Base-by-base conservation (phyloP, 139 green algal genomes). In the Edaphochlamys debaryana region DNA sequence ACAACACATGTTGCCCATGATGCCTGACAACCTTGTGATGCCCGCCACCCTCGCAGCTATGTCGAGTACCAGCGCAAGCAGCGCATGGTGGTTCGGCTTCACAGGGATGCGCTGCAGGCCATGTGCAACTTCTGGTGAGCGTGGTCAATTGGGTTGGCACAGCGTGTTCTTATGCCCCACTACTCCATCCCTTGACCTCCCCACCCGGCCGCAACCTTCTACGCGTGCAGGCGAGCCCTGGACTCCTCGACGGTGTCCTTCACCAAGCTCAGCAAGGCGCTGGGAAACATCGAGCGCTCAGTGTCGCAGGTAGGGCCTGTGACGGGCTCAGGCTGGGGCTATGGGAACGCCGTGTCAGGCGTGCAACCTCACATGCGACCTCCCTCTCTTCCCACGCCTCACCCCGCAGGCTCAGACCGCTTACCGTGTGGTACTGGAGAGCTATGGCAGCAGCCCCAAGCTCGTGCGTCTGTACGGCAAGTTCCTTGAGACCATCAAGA, bases 401-500 rank as follows among this genome's bases (percentile, higher is more conserved):
- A n/a, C n/a, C n/a, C n/a, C n/a, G 17, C 60, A 82, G 76, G 76
- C 76, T 15, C 63, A 82, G 32, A 54, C 76, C 15, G 76, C 63
- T 9, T 86, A 86, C 42, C 60, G 62, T 3, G 75, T 86, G 0
- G 72, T 83, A 73, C 71, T 87, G 19, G 82, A 87, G 71, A 70
- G 37, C 38, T 87, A 87, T 38, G 62, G 71, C 73, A 82, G 32
- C 48, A 79, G n/a, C 54, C 52, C 64, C 37, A 72, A 79, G 52
- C 82, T 87, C 13, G 37, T 87, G 1, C 72, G 72, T 1, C 68
- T 80, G 41, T 87, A 87, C 50, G 82, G 63, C n/a, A 79, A 60
- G 48, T 87, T 87, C 67, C 66, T 88, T 32, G 67, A 81, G 56
- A 82, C 60, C 29, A 73, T 88, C 72, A 81, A 85, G 60, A 85